Evolutionary conservation across 352 stramenopile species (phyloP).

Genomic region (Discostella stelligera): DNA sequence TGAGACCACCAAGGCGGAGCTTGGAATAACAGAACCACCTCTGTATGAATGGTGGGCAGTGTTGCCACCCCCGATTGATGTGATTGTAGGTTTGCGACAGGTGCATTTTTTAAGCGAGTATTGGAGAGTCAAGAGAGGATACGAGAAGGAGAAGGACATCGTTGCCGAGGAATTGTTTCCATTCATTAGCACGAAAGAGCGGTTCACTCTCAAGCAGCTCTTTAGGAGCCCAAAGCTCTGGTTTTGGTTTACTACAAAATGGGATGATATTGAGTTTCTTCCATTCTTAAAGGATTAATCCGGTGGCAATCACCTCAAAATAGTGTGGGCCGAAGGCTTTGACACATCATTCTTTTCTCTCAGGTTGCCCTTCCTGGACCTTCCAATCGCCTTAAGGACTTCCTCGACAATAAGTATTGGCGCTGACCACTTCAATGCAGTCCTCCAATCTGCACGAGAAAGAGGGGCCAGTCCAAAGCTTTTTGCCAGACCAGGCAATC

Average conservation of each 20-base stretch:
- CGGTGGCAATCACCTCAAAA: not conserved
- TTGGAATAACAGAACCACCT: slow-evolving; percentile 36
- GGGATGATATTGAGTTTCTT: slow-evolving; percentile 64
- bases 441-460: slow-evolving; percentile 79
- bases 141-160: slow-evolving; percentile 57
- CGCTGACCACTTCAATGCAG: slow-evolving; percentile 76
- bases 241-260: slow-evolving; percentile 69
- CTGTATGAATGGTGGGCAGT: slow-evolving; percentile 63
- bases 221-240: slow-evolving; percentile 56
- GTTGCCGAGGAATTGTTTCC: slow-evolving; percentile 67
- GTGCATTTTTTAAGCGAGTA: slow-evolving; percentile 71
- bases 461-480: slow-evolving; percentile 82
- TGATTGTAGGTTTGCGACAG: slow-evolving; percentile 65
- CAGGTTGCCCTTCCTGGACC: slow-evolving; percentile 24
- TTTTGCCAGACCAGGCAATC: slow-evolving; percentile 65
- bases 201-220: slow-evolving; percentile 69
- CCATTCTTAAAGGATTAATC: slow-evolving; percentile 54
- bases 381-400: slow-evolving; percentile 82
- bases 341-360: slow-evolving; percentile 30
- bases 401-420: slow-evolving; percentile 87
- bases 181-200: slow-evolving; percentile 59
- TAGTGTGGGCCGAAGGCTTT: not conserved
- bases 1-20: slow-evolving; percentile 29
- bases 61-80: slow-evolving; percentile 60
- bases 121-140: slow-evolving; percentile 54